Percentiles rank a stretch among this genome's conserved stretches.
Conservation (phyloP, 371 early-diverging fungal species). For the Saksenaea oblongispora region DNA sequence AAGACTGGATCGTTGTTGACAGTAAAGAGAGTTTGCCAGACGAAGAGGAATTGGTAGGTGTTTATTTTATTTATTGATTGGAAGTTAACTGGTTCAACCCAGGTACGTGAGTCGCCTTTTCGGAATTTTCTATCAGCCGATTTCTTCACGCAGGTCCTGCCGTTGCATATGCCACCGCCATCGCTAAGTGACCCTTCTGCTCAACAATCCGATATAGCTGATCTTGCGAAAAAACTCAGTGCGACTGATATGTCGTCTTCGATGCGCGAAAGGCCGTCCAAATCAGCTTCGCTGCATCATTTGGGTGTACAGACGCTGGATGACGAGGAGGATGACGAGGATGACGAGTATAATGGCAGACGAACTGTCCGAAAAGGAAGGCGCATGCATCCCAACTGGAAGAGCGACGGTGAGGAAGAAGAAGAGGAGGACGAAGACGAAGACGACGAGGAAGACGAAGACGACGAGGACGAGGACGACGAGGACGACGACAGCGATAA, state of each 20-base stretch:
- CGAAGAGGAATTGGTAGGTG: slow-evolving; percentile 50
- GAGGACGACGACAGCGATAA: slow-evolving; percentile 8
- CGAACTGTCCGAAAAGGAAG: slow-evolving; percentile 19
- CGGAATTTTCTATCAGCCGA: slow-evolving; percentile 45
- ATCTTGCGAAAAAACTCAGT: slow-evolving; percentile 5
- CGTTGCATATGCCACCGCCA: slow-evolving; percentile 53
- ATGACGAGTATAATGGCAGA: slow-evolving; percentile 23
- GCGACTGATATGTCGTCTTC: background rate
- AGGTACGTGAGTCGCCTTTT: slow-evolving; percentile 34
- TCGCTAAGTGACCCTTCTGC: slow-evolving; percentile 42
- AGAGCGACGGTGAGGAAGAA: slow-evolving; percentile 26
- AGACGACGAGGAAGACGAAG: slow-evolving; percentile 11
- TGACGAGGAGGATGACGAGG: slow-evolving; percentile 30
- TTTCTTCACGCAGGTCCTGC: slow-evolving; percentile 48
- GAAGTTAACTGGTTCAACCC: background rate
- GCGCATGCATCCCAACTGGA: slow-evolving; percentile 26
- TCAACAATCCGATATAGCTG: slow-evolving; percentile 12
- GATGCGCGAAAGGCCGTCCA: background rate
- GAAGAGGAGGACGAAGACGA: slow-evolving; percentile 16
- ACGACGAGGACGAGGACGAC: slow-evolving; percentile 9
- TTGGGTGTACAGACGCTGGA: slow-evolving; percentile 12
- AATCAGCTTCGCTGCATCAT: slow-evolving; percentile 4
- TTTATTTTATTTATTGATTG: background rate
- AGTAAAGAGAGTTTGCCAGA: slow-evolving; percentile 55
- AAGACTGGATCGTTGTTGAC: slow-evolving; percentile 51